A percentile compares a stretch with the other conserved stretches of the same genome.
Conservation (phyloP, 331 rosid species). For the Prunus yedoensis region DNA sequence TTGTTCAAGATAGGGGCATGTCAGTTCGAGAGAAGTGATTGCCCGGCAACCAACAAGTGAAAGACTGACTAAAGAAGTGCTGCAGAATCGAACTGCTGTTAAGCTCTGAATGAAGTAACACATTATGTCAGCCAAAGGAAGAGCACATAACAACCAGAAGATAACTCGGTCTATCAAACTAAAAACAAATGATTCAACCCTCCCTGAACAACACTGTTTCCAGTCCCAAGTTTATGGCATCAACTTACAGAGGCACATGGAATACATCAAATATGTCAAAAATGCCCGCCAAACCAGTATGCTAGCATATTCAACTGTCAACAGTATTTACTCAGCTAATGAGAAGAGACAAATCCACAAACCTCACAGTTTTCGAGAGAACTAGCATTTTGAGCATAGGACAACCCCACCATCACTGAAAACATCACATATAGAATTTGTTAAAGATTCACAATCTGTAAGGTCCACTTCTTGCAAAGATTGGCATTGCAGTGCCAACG, state of each 20-base stretch:
- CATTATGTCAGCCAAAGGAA: slow-evolving; percentile 18
- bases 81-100: slow-evolving; percentile 72
- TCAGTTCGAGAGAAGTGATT: slow-evolving; percentile 72
- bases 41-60: slow-evolving; percentile 95
- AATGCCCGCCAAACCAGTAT: not conserved
- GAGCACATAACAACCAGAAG: not conserved
- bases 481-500: slow-evolving; percentile 77
- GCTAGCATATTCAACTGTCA: slow-evolving; percentile 1
- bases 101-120: slow-evolving; percentile 63
- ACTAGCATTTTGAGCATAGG: slow-evolving; percentile 78
- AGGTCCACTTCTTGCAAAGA: slow-evolving; percentile 92
- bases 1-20: slow-evolving; percentile 79
- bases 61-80: slow-evolving; percentile 72
- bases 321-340: slow-evolving; percentile 15
- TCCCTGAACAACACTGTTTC: not conserved
- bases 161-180: not conserved
- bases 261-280: not conserved
- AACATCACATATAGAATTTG: slow-evolving; percentile 78
- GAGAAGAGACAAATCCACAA: slow-evolving; percentile 18
- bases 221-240: not conserved
- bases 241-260: not conserved
- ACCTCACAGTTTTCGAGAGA: slow-evolving; percentile 99
- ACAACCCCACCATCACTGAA: slow-evolving; percentile 97
- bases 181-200: not conserved
- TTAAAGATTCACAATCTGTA: slow-evolving; percentile 91